phyloP scores from a whole-genome alignment of 2,329 filamentous ascomycete species.

The Sporothrix inflata region DNA sequence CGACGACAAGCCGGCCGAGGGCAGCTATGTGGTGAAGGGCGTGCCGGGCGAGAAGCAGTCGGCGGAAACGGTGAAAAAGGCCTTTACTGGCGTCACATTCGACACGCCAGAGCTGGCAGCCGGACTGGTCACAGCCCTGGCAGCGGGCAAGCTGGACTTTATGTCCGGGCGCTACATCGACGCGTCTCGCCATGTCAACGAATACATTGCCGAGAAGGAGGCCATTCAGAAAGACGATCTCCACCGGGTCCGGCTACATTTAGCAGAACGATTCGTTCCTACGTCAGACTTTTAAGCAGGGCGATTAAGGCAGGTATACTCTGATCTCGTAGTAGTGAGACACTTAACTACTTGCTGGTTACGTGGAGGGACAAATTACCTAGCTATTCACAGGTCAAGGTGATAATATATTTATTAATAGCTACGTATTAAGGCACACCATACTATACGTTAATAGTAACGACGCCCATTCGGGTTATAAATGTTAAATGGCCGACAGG shows the following conservation, averaged over 20 bases:
- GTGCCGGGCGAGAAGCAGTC: background rate
- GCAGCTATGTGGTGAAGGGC: background rate
- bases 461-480: no score
- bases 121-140: background rate
- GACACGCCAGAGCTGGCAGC: background rate
- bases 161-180: constrained; percentile 2
- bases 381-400: no score
- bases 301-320: no score
- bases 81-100: background rate
- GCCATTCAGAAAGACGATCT: background rate
- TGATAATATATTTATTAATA: no score
- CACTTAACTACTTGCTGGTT: no score
- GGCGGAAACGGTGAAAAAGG: background rate
- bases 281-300: background rate
- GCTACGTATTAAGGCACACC: no score
- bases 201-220: constrained; percentile 5
- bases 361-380: no score
- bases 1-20: background rate
- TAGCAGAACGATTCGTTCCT: background rate
- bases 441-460: no score
- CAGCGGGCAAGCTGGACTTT: background rate
- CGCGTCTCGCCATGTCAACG: background rate
- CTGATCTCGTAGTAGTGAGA: no score
- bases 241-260: background rate
- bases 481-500: no score